Evolutionary conservation across 23 red algal genomes (phyloP).

Genomic region (Agarophyton chilense): DNA sequence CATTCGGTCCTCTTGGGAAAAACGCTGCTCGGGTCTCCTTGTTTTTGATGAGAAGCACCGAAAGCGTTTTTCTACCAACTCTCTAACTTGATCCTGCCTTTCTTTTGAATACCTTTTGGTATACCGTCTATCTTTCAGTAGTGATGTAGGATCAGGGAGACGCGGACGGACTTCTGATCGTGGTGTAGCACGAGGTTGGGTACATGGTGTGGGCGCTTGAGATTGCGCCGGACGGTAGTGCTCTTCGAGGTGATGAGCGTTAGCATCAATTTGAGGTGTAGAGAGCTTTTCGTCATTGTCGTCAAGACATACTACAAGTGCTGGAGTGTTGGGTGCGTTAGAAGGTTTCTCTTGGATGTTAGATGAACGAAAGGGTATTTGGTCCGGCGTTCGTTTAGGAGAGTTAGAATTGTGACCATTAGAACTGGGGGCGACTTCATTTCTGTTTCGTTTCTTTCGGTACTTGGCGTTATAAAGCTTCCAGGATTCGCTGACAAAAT

Average conservation of each 20-base stretch:
- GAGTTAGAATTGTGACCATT: background rate
- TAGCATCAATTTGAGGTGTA: background rate
- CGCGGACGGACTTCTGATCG: background rate
- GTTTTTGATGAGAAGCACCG: slow-evolving; percentile 4
- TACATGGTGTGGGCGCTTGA: background rate
- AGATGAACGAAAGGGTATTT: background rate
- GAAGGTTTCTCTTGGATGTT: background rate
- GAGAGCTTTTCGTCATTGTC: background rate
- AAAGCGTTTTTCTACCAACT: background rate
- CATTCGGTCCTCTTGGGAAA: background rate
- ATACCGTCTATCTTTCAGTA: background rate
- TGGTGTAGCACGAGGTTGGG: background rate
- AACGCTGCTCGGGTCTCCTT: background rate
- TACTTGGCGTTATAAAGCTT: slow-evolving; percentile 8
- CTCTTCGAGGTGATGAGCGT: background rate
- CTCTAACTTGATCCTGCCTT: background rate
- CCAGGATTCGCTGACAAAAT: background rate
- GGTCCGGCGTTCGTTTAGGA: background rate
- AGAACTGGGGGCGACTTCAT: background rate
- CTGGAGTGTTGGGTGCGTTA: background rate
- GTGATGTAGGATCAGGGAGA: background rate
- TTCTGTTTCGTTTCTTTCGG: background rate
- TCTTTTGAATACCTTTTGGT: background rate
- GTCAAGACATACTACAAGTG: background rate
- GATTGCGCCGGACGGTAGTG: background rate